phyloP scores from a whole-genome alignment of 2,329 filamentous ascomycete genomes.

The Fusarium torulosum region DNA sequence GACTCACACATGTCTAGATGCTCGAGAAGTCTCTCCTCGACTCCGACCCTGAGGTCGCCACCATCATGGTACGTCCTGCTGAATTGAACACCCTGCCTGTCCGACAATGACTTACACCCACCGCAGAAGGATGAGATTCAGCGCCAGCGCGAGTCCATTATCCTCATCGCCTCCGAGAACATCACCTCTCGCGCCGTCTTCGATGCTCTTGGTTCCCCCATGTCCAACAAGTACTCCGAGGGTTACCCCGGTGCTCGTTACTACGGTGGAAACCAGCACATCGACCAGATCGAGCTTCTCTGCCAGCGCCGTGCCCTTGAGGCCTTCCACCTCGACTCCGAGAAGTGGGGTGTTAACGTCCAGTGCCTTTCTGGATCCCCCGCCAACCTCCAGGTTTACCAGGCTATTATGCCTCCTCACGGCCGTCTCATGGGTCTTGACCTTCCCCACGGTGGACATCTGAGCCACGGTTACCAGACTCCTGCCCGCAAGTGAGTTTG shows the following conservation, averaged over 20 bases:
- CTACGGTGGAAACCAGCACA: conserved; percentile 99
- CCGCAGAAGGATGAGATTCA: conserved; percentile 88
- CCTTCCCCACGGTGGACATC: conserved; percentile 91
- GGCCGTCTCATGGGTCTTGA: conserved; percentile 97
- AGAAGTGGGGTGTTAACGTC: conserved; percentile 98
- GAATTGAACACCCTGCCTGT: conserved; percentile 8
- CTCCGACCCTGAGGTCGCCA: conserved; percentile 91
- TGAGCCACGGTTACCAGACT: conserved; percentile 98
- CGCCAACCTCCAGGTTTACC: conserved; percentile 98
- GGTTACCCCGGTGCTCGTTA: conserved; percentile 98
- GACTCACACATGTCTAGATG: conserved; percentile 69
- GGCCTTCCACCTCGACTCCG: conserved; percentile 86
- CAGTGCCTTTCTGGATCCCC: conserved; percentile 93
- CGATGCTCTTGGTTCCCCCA: conserved; percentile 93
- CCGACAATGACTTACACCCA: conserved; percentile 49
- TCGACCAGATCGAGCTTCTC: conserved; percentile 93
- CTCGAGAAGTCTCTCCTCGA: conserved; percentile 95
- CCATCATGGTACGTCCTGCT: conserved; percentile 84
- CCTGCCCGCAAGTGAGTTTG: conserved; percentile 83
- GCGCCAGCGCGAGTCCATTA: conserved; percentile 97
- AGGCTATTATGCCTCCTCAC: conserved; percentile 95
- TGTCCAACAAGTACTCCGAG: conserved; percentile 99
- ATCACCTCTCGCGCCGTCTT: conserved; percentile 98
- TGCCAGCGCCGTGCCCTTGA: conserved; percentile 95
- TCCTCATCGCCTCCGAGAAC: conserved; percentile 99